Percentiles rank a stretch among this genome's conserved stretches.
These are phyloP conservation scores for Fraxinus paxiana DNA, from an alignment of 305 asterid species.

Conservation along the genomic window DNA sequence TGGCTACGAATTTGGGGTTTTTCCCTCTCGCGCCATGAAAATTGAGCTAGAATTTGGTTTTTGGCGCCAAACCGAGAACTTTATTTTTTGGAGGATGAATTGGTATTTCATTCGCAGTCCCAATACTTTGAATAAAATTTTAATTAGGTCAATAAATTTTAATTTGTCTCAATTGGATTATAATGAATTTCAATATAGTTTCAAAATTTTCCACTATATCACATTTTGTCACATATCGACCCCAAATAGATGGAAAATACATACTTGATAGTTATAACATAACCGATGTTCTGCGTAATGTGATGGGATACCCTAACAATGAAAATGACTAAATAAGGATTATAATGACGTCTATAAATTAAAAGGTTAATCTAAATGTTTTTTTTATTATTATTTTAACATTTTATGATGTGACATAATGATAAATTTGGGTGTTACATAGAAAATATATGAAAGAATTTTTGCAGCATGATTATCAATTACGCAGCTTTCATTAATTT, in stretches of 20 bases:
- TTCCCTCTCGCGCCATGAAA: slow-evolving; percentile 12
- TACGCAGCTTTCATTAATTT: no score
- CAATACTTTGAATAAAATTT: no score
- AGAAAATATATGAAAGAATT: no score
- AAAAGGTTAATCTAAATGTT: not conserved
- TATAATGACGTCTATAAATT: not conserved
- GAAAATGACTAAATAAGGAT: not conserved
- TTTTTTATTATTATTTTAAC: no score
- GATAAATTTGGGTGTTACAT: no score
- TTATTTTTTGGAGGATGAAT: not conserved
- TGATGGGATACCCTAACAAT: not conserved
- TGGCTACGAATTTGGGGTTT: not conserved
- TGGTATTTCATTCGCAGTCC: not conserved
- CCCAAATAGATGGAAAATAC: no score
- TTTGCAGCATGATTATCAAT: not conserved
- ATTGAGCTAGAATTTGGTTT: not conserved
- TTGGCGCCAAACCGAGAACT: not conserved
- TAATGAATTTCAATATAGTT: not conserved
- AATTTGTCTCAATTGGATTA: not conserved
- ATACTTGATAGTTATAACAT: not conserved
- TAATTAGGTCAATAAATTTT: no score
- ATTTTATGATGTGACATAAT: no score
- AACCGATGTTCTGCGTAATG: not conserved
- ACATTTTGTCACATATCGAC: no score
- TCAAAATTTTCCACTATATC: not conserved